Base-by-base conservation (phyloP, 23 red algal species). In the Gracilaria gracilis region DNA sequence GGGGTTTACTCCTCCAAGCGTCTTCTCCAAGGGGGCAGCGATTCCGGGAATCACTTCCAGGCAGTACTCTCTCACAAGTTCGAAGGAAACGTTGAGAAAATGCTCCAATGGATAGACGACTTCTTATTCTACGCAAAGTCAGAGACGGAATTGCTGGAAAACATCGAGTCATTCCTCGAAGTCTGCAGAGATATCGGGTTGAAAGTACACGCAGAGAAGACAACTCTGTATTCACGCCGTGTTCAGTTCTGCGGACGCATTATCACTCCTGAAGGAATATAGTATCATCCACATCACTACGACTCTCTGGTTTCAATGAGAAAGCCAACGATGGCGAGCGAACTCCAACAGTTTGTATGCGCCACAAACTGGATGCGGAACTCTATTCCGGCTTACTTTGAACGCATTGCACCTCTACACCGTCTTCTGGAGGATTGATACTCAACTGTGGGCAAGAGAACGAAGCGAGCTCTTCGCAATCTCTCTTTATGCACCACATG, bases 41-140 rank as follows among this genome's bases (percentile, higher is more conserved):
- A 86, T 21, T 66, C 82, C 9, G 61, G 40, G 2, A 69, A 69
- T 24, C 36, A 86, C 40, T 86, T 86, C 61, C 55, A 67, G 37
- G 50, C 35, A 25, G 61, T 71, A 49, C 19, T 73, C 2, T 2
- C 29, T 4, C 55, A 86, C 1, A 48, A 50, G 19, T 86, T 66
- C 40, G 37, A 48, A 4, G 57, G 40, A 34, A 0, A 21, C 19
- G 58, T 66, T 19, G 28, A 69, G 2, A 40, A 48, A 28, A 47
- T 86, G 38, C 23, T 86, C 1, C 82, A 86, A 14, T 86, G 82
- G 37, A 66, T 86, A 2, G 61, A 86, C 36, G 82, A 86, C 38
- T 69, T 86, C 33, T 58, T 86, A 3, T 46, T 72, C 15, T 38
- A 86, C 29, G 57, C 20, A 2, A 73, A 38, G 50, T 4, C 3